Conservation (phyloP, 2,329 filamentous ascomycete species). For the Neonectria neomacrospora region DNA sequence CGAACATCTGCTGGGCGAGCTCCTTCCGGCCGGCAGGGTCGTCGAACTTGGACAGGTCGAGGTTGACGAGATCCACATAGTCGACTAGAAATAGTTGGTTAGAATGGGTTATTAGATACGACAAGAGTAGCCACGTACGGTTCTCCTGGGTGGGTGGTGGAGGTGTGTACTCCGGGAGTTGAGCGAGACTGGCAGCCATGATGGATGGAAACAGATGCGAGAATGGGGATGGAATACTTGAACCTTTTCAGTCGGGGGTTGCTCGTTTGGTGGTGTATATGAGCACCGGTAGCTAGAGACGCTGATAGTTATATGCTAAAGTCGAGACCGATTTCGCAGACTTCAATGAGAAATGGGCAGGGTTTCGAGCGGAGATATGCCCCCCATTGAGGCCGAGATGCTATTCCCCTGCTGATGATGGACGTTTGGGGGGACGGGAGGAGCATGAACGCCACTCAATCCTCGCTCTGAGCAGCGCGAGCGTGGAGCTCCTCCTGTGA, state of each 20-base stretch:
- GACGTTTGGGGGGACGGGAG: neutral
- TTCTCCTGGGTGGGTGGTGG: constrained; percentile 22
- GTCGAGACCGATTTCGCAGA: constrained; percentile 17
- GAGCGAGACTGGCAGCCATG: constrained; percentile 16
- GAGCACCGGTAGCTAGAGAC: neutral
- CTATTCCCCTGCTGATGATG: neutral
- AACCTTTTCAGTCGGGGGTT: neutral
- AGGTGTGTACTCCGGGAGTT: constrained; percentile 20
- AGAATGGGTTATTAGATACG: neutral
- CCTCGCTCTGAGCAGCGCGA: neutral
- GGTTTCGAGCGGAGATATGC: neutral
- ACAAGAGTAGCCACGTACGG: constrained; percentile 5
- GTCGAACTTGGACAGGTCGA: constrained; percentile 45
- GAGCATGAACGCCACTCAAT: constrained; percentile 7
- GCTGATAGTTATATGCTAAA: constrained; percentile 12
- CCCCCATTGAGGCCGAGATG: neutral
- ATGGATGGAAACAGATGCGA: neutral
- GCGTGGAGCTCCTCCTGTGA: constrained; percentile 18
- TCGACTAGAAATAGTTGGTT: constrained; percentile 31
- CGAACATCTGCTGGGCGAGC: constrained; percentile 45
- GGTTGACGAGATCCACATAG: constrained; percentile 44
- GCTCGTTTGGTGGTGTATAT: neutral
- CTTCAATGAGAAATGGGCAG: neutral
- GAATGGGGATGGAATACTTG: neutral
- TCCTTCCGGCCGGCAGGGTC: constrained; percentile 39